These are phyloP conservation scores for Elongisporangium senticosum DNA, from an alignment of 352 stramenopile genomes.

Conservation along the genomic window DNA sequence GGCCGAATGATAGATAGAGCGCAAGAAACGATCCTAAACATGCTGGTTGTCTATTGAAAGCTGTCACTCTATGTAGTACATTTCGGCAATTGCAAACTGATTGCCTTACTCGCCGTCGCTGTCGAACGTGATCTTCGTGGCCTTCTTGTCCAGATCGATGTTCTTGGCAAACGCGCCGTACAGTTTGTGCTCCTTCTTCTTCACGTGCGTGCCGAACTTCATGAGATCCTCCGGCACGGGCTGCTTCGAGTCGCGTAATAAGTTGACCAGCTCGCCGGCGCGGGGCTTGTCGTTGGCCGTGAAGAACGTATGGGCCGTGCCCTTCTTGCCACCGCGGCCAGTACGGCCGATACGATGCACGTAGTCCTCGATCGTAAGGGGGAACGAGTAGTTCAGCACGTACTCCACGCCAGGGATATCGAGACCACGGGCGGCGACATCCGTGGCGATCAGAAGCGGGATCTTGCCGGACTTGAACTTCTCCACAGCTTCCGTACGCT, in stretches of 20 bases:
- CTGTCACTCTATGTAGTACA: background rate
- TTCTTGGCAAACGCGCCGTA: slow-evolving; percentile 96
- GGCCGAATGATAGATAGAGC: background rate
- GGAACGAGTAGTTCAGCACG: slow-evolving; percentile 98
- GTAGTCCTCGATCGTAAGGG: slow-evolving; percentile 97
- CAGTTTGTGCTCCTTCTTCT: slow-evolving; percentile 99
- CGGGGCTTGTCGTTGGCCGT: slow-evolving; percentile 95
- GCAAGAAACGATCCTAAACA: background rate
- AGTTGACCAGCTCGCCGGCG: slow-evolving; percentile 94
- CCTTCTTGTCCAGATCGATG: slow-evolving; percentile 94
- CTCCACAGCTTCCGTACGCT: slow-evolving; percentile 88
- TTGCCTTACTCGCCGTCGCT: slow-evolving; percentile 54
- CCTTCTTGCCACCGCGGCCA: slow-evolving; percentile 92
- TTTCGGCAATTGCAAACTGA: slow-evolving; percentile 1
- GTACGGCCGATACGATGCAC: slow-evolving; percentile 95
- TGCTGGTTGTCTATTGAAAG: background rate
- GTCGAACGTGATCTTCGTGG: slow-evolving; percentile 97
- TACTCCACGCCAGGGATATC: slow-evolving; percentile 97
- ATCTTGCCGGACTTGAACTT: slow-evolving; percentile 94
- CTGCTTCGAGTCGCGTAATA: slow-evolving; percentile 93
- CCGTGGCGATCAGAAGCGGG: slow-evolving; percentile 95
- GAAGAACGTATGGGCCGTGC: slow-evolving; percentile 97
- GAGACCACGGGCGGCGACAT: slow-evolving; percentile 95
- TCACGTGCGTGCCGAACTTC: slow-evolving; percentile 98
- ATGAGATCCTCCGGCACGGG: slow-evolving; percentile 91